Conservation (phyloP, 176 grass and related monocot species). For the Themeda triandra region DNA sequence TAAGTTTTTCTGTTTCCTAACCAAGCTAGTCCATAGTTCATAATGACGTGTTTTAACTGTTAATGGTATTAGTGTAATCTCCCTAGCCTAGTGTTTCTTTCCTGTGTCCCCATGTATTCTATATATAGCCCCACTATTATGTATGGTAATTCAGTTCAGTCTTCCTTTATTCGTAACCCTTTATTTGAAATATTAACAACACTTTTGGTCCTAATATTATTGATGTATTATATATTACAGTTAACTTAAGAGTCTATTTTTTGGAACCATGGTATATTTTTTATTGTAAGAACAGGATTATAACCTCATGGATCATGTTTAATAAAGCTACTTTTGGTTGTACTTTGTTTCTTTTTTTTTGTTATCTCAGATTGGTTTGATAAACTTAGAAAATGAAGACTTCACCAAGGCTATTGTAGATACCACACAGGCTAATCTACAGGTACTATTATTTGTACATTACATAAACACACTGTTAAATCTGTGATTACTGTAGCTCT, state of each 20-base stretch:
- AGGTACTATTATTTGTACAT: constrained; percentile 33
- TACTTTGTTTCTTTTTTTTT: no score
- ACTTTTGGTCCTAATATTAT: constrained; percentile 5
- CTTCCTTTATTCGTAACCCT: no score
- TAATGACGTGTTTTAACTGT: not conserved
- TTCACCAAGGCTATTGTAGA: no score
- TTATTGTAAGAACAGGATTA: constrained; percentile 1
- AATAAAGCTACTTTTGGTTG: no score
- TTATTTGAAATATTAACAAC: not conserved
- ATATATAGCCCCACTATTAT: no score
- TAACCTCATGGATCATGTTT: not conserved
- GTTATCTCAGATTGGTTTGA: no score
- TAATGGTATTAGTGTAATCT: no score
- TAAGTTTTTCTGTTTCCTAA: constrained; percentile 9
- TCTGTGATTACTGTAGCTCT: constrained; percentile 8
- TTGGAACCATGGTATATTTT: not conserved
- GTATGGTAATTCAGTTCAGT: no score
- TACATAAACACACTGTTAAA: constrained; percentile 3
- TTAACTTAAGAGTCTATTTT: not conserved
- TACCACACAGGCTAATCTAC: constrained; percentile 19
- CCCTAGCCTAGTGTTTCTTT: no score
- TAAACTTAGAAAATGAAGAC: no score
- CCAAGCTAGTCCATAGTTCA: constrained; percentile 5
- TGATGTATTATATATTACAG: not conserved
- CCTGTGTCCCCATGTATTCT: no score